These are phyloP conservation scores for Populus hybrid DNA, from an alignment of 441 rosid species.

Conservation along the genomic window DNA sequence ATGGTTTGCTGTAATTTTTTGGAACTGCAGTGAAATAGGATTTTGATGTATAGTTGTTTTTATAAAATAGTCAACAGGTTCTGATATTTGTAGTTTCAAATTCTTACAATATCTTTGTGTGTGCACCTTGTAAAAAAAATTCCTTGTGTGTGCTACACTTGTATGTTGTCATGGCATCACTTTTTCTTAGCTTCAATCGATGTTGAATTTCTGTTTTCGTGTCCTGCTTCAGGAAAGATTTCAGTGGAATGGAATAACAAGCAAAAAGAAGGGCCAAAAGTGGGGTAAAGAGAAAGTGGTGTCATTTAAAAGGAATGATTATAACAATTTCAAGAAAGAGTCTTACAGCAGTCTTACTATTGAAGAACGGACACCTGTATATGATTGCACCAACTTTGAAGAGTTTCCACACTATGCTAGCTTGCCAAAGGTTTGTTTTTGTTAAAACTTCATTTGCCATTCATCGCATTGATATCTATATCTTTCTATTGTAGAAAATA, in stretches of 20 bases:
- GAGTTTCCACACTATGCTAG: conserved; percentile 60
- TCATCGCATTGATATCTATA: neutral
- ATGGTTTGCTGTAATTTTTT: neutral
- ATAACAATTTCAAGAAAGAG: conserved; percentile 40
- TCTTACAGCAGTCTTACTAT: conserved; percentile 25
- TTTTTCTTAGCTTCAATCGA: neutral
- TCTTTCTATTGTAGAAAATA: neutral
- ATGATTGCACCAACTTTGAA: conserved; percentile 48
- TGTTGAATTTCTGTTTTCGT: conserved; percentile 16
- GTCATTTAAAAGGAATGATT: conserved; percentile 38
- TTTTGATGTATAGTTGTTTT: neutral
- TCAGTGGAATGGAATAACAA: conserved; percentile 82
- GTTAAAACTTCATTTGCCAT: conserved; percentile 5
- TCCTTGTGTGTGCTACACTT: neutral
- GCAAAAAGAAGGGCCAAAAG: conserved; percentile 90
- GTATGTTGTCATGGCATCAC: neutral
- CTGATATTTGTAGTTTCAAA: neutral
- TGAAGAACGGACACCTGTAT: conserved; percentile 38
- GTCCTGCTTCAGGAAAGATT: conserved; percentile 44
- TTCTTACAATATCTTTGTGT: neutral
- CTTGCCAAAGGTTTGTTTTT: conserved; percentile 61
- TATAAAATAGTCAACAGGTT: conserved; percentile 1
- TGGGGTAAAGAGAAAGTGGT: conserved; percentile 79
- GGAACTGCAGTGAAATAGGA: neutral
- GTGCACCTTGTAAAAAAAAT: neutral